Evolutionary conservation across 2,329 filamentous ascomycete genomes (phyloP).

Genomic region (Sporothrix curviconia): DNA sequence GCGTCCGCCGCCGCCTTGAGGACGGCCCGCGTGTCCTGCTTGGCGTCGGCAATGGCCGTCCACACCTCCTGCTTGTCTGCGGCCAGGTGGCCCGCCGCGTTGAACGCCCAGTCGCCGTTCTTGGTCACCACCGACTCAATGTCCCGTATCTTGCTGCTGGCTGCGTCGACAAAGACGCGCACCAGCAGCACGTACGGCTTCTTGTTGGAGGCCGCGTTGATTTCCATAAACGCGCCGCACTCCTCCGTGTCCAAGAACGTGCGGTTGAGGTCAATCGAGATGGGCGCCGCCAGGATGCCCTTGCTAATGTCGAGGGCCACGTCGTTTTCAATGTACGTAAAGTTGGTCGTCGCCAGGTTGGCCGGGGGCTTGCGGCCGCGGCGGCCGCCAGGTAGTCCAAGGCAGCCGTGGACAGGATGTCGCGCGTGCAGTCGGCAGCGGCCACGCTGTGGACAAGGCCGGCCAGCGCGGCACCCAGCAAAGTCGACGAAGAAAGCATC

Average conservation of each 20-base stretch:
- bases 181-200: conserved; percentile 21
- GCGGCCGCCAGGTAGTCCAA: conserved; percentile 21
- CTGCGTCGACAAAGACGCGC: conserved; percentile 14
- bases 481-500: background rate
- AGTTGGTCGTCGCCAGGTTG: conserved; percentile 11
- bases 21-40: conserved; percentile 18
- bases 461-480: background rate
- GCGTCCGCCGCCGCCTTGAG: conserved; percentile 17
- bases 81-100: conserved; percentile 12
- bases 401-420: conserved; percentile 18
- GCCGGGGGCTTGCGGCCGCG: conserved; percentile 14
- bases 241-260: conserved; percentile 21
- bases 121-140: conserved; percentile 15
- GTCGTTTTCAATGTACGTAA: conserved; percentile 23
- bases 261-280: conserved; percentile 22
- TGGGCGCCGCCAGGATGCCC: conserved; percentile 19
- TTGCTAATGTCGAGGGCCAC: conserved; percentile 18
- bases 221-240: conserved; percentile 21
- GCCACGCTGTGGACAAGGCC: conserved; percentile 3
- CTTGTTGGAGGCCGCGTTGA: conserved; percentile 16
- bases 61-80: conserved; percentile 16
- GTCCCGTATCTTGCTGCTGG: conserved; percentile 9
- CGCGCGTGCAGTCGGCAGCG: conserved; percentile 21
- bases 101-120: conserved; percentile 19
- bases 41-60: conserved; percentile 16